Base-by-base conservation (phyloP, 2,329 filamentous ascomycete species). In the Davidsoniella australis region DNA sequence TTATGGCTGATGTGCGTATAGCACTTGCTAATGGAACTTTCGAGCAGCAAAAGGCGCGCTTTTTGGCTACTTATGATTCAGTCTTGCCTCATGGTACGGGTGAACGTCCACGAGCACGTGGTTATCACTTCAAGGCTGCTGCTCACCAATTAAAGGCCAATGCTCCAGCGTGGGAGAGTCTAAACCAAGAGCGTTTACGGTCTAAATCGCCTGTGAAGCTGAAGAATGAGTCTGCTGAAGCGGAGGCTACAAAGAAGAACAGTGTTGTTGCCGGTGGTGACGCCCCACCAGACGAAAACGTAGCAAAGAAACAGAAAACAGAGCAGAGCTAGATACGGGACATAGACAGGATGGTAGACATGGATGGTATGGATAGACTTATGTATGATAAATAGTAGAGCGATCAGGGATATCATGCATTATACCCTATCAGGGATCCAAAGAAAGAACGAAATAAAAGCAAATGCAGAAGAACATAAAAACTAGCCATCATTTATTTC, bases 71-170 rank as follows among this genome's bases (percentile, higher is more conserved):
- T 3, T 96, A 95, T 60, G 82, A 83, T 56, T 60, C 75, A 0
- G 71, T 79, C 10, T 61, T 96, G 26, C 89, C 89, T 0, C 68
- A 72, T 41, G 81, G 80, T 37, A 85, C 78, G 0, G 89, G 87
- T 0, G 70, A 81, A 57, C 78, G 88, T 8, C 91, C 91, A 8
- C 73, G 85, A 62, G 71, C 83, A 36, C 72, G 87, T 58, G 87
- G 87, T 1, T 93, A 94, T 58, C 83, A 93, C 59, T 83, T 80
- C 62, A 86, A 83, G 63, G 76, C 77, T 46, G 73, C 78, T 44
- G 79, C 76, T 0, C 72, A 73, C 6, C 73, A 78, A 45, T 71
- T 75, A 24, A 82, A 72, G 61, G 80, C 79, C 56, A 87, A 88
- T 60, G 70, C 74, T 37, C 70, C 77, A 10, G 71, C 75, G 1